A percentile compares a stretch with the other conserved stretches of the same genome.
These are phyloP conservation scores for Lizonia empirigonia DNA, from an alignment of 2,329 filamentous ascomycete species.

Conservation along the genomic window DNA sequence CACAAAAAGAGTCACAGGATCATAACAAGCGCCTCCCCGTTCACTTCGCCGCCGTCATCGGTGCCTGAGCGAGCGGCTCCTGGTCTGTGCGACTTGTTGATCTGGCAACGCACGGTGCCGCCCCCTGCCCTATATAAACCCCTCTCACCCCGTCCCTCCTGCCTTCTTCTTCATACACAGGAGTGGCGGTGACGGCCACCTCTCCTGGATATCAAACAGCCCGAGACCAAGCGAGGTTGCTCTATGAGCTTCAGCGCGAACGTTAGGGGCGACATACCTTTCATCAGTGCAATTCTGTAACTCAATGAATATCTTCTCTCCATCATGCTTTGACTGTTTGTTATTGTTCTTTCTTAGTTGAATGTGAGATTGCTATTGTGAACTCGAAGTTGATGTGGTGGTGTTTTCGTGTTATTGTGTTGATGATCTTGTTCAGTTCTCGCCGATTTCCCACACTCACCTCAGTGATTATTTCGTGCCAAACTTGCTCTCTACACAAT, in stretches of 20 bases:
- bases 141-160: background rate
- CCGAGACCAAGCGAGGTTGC: background rate
- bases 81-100: background rate
- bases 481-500: background rate
- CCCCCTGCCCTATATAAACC: background rate
- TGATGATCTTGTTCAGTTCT: background rate
- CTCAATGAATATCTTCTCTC: background rate
- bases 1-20: background rate
- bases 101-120: background rate
- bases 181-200: too few species aligned
- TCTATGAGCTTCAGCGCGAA: background rate
- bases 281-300: background rate
- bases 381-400: background rate
- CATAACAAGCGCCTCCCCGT: background rate
- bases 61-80: background rate
- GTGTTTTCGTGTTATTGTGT: background rate
- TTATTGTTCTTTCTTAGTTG: background rate
- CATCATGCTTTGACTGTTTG: background rate
- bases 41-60: background rate
- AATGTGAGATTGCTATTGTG: background rate
- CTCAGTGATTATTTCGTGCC: background rate
- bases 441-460: background rate
- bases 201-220: background rate
- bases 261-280: background rate
- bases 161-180: background rate